These are phyloP conservation scores for Capsicum baccatum DNA, from an alignment of 257 asterid species.

Conservation along the genomic window DNA sequence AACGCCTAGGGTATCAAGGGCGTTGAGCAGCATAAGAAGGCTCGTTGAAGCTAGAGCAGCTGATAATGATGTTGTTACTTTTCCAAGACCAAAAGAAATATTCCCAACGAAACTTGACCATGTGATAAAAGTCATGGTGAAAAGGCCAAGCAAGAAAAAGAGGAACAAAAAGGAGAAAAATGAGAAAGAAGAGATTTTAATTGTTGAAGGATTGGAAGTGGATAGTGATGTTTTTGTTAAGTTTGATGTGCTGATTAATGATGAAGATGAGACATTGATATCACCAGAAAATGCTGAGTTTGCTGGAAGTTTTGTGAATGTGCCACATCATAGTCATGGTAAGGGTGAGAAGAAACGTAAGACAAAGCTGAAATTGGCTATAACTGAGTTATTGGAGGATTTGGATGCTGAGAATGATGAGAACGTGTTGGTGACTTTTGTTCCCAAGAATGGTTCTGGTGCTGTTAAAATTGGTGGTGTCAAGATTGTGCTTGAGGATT, in stretches of 20 bases:
- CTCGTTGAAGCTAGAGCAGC: slow-evolving; percentile 59
- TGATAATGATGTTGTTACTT: slow-evolving; percentile 30
- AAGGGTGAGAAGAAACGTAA: slow-evolving; percentile 49
- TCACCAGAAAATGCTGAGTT: slow-evolving; percentile 61
- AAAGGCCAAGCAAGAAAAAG: slow-evolving; percentile 59
- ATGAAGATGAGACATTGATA: slow-evolving; percentile 51
- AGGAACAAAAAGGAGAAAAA: slow-evolving; percentile 60
- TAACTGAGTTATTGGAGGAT: slow-evolving; percentile 66
- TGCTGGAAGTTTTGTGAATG: slow-evolving; percentile 72
- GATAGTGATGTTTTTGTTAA: slow-evolving; percentile 54
- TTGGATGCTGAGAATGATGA: slow-evolving; percentile 70
- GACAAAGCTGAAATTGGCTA: slow-evolving; percentile 56
- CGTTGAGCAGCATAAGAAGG: slow-evolving; percentile 47
- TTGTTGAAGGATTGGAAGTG: slow-evolving; percentile 58
- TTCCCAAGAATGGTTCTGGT: slow-evolving; percentile 54
- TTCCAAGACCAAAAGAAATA: slow-evolving; percentile 32
- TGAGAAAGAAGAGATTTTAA: slow-evolving; percentile 56
- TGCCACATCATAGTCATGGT: slow-evolving; percentile 63
- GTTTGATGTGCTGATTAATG: slow-evolving; percentile 69
- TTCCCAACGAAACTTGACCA: slow-evolving; percentile 61
- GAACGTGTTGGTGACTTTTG: slow-evolving; percentile 65
- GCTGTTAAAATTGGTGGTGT: slow-evolving; percentile 58
- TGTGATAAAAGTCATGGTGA: slow-evolving; percentile 54
- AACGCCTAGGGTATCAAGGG: slow-evolving; percentile 52
- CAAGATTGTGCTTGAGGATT: slow-evolving; percentile 60